Base-by-base conservation (phyloP, 2,329 filamentous ascomycete species). In the Arthrinium puccinioides region DNA sequence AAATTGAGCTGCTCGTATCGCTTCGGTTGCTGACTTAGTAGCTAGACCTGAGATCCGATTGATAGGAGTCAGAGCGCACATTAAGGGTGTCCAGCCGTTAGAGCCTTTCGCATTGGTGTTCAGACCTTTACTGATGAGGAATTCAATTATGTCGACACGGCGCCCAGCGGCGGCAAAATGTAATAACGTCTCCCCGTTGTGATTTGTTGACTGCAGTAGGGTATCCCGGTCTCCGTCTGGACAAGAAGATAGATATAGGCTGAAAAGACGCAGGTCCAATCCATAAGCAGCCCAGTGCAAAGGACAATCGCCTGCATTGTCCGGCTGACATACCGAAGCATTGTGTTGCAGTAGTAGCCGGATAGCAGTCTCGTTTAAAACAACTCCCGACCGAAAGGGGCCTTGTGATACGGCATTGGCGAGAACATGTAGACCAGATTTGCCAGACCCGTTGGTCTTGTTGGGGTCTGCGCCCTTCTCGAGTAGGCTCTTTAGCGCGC, bases 381-480 rank as follows among this genome's bases (percentile, higher is more conserved):
- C 9, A 8, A 9, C 13, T 25, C 23, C 23, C 13, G 23, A 25
- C 9, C 8, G 9, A 25, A 13, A 25, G 23, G 23, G 5, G 40
- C 24, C 20, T 15, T 19, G 13, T 32, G 29, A 19, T 6, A 42
- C 36, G 5, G 46, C 39, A 9, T 21, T 29, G 10, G 36, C 44
- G 5, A 54, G 35, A 30, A 35, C 14, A 37, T 54, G 50, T 10
- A 55, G 46, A 13, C 46, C 45, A 15, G 48, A 43, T 33, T 37
- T 39, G n/a, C 48, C 42, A 20, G 21, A 14, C 2, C 7, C 14
- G 19, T 43, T 29, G 9, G 19, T 18, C 13, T 21, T 30, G 33
- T 54, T 50, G 10, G 49, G 36, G 20, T 53, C 40, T n/a, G 45
- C 51, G 7, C 53, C 54, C 18, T 44, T 49, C 29, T 51, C 50